A percentile compares a stretch with the other conserved stretches of the same genome.
Evolutionary conservation across 2,329 filamentous ascomycete genomes (phyloP).

Genomic region (Pseudogymnoascus pannorum): DNA sequence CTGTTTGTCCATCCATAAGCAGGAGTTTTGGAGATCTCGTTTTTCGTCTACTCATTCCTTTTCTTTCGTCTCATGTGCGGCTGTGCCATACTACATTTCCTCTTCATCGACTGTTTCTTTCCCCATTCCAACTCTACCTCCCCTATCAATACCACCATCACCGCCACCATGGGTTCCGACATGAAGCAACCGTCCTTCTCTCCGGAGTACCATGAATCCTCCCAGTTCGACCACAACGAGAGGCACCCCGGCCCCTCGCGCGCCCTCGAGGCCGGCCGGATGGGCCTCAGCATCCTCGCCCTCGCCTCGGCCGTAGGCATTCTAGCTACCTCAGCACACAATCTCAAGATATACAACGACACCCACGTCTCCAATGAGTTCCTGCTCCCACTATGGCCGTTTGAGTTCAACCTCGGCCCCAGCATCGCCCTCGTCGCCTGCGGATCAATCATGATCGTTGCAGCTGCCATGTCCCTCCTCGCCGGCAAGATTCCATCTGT

Average conservation of each 20-base stretch:
- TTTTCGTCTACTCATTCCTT: constrained; percentile 14
- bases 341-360: constrained; percentile 46
- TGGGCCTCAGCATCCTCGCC: constrained; percentile 43
- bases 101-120: constrained; percentile 4
- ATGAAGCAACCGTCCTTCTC: not conserved
- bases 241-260: constrained; percentile 29
- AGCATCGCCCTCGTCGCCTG: constrained; percentile 48
- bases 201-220: constrained; percentile 8
- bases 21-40: constrained; percentile 3
- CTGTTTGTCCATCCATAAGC: not conserved
- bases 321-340: constrained; percentile 47
- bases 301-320: constrained; percentile 45
- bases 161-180: constrained; percentile 1
- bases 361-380: constrained; percentile 43
- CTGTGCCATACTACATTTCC: constrained; percentile 23
- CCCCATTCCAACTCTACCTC: not conserved
- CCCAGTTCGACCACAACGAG: constrained; percentile 4
- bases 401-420: constrained; percentile 48
- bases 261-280: constrained; percentile 37
- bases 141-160: not conserved
- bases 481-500: constrained; percentile 44
- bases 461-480: constrained; percentile 42
- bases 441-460: constrained; percentile 41
- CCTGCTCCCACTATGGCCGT: constrained; percentile 51
- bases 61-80: constrained; percentile 13